These are phyloP conservation scores for Scutellaria baicalensis DNA, from an alignment of 257 asterid genomes.

Conservation along the genomic window DNA sequence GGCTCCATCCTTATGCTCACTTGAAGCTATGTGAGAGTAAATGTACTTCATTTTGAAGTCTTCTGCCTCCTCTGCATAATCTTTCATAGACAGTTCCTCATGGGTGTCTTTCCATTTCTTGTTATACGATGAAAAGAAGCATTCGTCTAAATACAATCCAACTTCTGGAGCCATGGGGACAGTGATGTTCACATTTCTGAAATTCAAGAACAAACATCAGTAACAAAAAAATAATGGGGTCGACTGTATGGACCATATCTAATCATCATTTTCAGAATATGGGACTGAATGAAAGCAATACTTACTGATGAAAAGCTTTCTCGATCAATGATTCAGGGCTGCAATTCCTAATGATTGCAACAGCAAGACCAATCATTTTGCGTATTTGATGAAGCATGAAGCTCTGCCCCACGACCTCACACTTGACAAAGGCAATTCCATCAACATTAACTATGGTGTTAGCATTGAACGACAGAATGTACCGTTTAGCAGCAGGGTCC, in stretches of 20 bases:
- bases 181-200: conserved; percentile 65
- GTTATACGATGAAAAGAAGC: conserved; percentile 87
- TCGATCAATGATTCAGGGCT: conserved; percentile 67
- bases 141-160: conserved; percentile 89
- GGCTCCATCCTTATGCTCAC: conserved; percentile 75
- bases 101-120: conserved; percentile 65
- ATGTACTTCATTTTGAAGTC: conserved; percentile 74
- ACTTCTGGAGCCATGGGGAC: conserved; percentile 99
- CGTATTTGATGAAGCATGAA: conserved; percentile 99
- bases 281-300: background rate
- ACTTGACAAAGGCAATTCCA: conserved; percentile 84
- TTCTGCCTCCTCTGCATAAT: conserved; percentile 59
- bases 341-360: conserved; percentile 78
- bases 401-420: conserved; percentile 95
- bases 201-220: conserved; percentile 5
- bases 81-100: conserved; percentile 82
- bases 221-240: background rate
- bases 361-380: conserved; percentile 95
- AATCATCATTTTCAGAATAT: background rate
- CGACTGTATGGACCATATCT: background rate
- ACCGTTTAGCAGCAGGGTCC: conserved; percentile 84
- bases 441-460: conserved; percentile 43
- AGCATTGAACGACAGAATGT: conserved; percentile 66
- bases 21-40: conserved; percentile 65
- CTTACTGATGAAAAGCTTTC: conserved; percentile 67